phyloP scores from a whole-genome alignment of 148 eudicot genomes.

The Camellia lanceoleosa region DNA sequence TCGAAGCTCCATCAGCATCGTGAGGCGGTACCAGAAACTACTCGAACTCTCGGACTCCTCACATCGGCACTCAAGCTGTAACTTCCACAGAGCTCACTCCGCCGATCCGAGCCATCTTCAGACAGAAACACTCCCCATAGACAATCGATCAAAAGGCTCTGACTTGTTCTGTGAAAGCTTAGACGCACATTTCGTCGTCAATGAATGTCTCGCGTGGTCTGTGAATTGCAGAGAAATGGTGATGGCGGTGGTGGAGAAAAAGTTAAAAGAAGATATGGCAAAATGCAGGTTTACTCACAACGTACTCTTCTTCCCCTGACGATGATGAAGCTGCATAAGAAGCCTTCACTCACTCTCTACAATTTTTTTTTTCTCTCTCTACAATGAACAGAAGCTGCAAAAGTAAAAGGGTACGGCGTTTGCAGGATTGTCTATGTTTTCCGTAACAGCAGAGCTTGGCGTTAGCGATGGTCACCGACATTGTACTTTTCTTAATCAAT shows the following conservation, averaged over 20 bases:
- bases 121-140: conserved; percentile 25
- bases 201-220: neutral
- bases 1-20: conserved; percentile 13
- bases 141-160: neutral
- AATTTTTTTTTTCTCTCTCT: neutral
- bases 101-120: conserved; percentile 18
- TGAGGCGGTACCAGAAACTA: conserved; percentile 12
- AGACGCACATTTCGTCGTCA: neutral
- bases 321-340: neutral
- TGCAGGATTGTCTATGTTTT: neutral
- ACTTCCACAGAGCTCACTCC: conserved; percentile 23
- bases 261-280: conserved; percentile 12
- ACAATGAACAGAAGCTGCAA: neutral
- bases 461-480: neutral
- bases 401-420: conserved; percentile 13
- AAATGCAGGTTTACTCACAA: neutral
- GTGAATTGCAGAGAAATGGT: neutral
- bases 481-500: neutral
- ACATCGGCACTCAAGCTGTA: conserved; percentile 32
- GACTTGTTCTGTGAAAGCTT: neutral
- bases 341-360: neutral
- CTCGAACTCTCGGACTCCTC: conserved; percentile 31
- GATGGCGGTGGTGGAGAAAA: neutral
- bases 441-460: neutral
- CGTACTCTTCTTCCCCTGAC: neutral